These are phyloP conservation scores for Pseudoturritis turrita DNA, from an alignment of 345 rosid species.

Conservation along the genomic window DNA sequence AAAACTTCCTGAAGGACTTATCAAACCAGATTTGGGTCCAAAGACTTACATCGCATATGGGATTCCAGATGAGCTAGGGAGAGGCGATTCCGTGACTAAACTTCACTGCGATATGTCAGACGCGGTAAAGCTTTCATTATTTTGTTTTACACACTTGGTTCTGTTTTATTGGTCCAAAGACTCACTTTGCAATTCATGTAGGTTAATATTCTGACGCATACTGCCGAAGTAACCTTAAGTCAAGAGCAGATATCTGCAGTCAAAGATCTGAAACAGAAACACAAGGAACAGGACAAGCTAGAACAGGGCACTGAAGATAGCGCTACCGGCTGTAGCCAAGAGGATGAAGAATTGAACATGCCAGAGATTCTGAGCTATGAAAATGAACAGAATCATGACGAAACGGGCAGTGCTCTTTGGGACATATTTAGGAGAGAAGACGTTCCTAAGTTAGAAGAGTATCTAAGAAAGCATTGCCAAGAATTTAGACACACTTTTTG, in stretches of 20 bases:
- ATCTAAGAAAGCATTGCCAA: constrained; percentile 54
- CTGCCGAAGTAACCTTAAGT: constrained; percentile 47
- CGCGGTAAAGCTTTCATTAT: constrained; percentile 49
- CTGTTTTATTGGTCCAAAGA: neutral
- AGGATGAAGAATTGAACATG: constrained; percentile 14
- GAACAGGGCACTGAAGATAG: constrained; percentile 29
- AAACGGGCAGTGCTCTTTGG: constrained; percentile 72
- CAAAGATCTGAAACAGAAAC: constrained; percentile 45
- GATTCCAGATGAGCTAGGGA: constrained; percentile 61
- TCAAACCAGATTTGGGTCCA: constrained; percentile 92
- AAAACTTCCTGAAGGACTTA: constrained; percentile 53
- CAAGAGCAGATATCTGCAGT: constrained; percentile 53
- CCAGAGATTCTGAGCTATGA: neutral
- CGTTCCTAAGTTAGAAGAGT: constrained; percentile 67
- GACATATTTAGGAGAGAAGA: constrained; percentile 93
- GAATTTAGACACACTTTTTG: constrained; percentile 80
- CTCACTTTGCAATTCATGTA: constrained; percentile 21
- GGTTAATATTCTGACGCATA: constrained; percentile 83
- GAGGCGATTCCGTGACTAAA: constrained; percentile 95
- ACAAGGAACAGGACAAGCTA: constrained; percentile 50
- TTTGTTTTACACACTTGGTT: neutral
- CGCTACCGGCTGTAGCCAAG: neutral
- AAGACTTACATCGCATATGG: constrained; percentile 95
- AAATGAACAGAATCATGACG: constrained; percentile 20
- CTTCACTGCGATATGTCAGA: constrained; percentile 95